Base-by-base conservation (phyloP, 371 early-diverging fungal genomes). In the Aphelidium insulamus region DNA sequence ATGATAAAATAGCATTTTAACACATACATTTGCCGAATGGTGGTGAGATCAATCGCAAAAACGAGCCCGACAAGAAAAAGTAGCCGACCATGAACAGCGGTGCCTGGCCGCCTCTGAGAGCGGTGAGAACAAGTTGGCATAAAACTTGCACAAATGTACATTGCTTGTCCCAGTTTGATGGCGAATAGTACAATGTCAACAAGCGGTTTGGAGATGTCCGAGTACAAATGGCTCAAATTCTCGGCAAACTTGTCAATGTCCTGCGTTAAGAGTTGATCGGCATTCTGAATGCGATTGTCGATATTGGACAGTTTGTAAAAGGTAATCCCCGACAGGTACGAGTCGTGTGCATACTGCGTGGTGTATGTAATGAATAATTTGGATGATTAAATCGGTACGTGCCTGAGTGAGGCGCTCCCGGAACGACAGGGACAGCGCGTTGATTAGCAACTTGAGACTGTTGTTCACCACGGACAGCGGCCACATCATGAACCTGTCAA, bases 161-260 rank as follows among this genome's bases (percentile, higher is more conserved):
- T 73, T 32, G 77, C 79, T 41, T 80, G 77, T 37, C 74, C 67
- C 11, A 82, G 44, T 53, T 82, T 84, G 32, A 72, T 65, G 16
- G 85, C 75, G 54, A 82, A 82, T 26, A 83, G 54, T 22, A 72
- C 56, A 26, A 82, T 75, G 38, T 83, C 83, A 4, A 83, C 69
- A 6, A 78, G 36, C 11, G 83, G 83, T 36, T 83, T 83, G 24
- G 75, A 69, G 33, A 79, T 69, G 44, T 77, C 78, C 5, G 78
- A 72, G 46, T 78, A 72, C 32, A 83, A 46, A 37, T 72, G 66
- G 23, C 69, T 69, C 32, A 72, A 54, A 45, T 66, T 75, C 26
- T 63, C 71, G 21, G 75, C 60, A 38, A 83, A 81, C 44, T 81
- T 77, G 47, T 79, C 82, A 42, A 82, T 75, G 43, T 82, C 83